These are phyloP conservation scores for Hypoxylon subgilvum DNA, from an alignment of 495 filamentous ascomycete genomes.

Conservation along the genomic window DNA sequence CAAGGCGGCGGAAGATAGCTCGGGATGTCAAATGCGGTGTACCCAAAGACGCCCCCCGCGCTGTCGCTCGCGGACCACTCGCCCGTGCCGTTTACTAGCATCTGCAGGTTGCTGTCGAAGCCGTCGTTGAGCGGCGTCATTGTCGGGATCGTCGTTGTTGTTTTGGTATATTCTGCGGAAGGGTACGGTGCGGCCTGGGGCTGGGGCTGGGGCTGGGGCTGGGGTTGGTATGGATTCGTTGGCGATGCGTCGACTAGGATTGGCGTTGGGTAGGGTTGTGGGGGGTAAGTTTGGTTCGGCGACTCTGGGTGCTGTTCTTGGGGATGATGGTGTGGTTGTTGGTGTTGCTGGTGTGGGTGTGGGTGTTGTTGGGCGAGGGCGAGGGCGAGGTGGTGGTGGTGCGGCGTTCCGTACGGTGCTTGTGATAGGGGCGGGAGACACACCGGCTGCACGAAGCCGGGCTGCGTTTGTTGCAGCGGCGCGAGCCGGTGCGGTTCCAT, in stretches of 20 bases:
- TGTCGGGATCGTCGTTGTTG: too few species aligned
- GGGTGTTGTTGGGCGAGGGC: constrained; percentile 4
- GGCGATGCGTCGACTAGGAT: constrained; percentile 31
- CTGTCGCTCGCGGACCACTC: constrained; percentile 33
- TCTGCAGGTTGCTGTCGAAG: constrained; percentile 43
- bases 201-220: constrained; percentile 1
- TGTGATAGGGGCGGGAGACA: constrained; percentile 41
- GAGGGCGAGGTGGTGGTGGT: constrained; percentile 16
- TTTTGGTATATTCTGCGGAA: too few species aligned
- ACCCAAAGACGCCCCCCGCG: constrained; percentile 20
- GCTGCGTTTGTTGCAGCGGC: constrained; percentile 32
- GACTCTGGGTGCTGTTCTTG: constrained; percentile 9
- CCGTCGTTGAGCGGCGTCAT: constrained; percentile 38
- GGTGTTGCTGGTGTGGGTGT: neutral
- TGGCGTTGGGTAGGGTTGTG: constrained; percentile 21
- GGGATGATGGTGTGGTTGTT: constrained; percentile 1
- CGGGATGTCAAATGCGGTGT: constrained; percentile 32
- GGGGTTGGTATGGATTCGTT: constrained; percentile 28
- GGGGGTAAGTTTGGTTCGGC: constrained; percentile 18
- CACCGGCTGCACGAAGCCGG: constrained; percentile 31
- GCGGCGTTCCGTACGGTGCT: constrained; percentile 27
- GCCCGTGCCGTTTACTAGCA: constrained; percentile 37
- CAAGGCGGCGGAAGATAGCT: constrained; percentile 21
- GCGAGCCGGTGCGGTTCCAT: constrained; percentile 36
- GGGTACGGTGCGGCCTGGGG: too few species aligned